Evolutionary conservation across 2,329 filamentous ascomycete species (phyloP), one percentile per base, ranked within the genome.

Genomic region (Cercospora zeina): DNA sequence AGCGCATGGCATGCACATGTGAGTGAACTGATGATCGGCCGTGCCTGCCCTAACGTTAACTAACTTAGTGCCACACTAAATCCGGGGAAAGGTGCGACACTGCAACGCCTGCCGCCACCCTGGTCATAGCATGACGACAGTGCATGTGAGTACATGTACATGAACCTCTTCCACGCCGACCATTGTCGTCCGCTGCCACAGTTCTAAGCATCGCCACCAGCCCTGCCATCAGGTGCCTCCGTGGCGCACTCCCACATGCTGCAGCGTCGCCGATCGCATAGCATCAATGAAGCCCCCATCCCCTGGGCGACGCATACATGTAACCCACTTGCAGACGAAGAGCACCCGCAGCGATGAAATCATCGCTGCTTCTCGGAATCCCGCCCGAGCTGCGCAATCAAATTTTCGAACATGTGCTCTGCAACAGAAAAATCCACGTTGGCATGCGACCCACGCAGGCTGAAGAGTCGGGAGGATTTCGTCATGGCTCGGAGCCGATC

Each of bases 381-480:
- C 66, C 66, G 1, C 53, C 61, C 2, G 64, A 68, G 33, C 39
- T 68, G 6, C 55, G 66, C 11, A 51, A 56, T 34, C 60, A 63
- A n/a, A 66, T 68, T n/a, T 66, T 61, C 39, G 61, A 62, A 30
- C 49, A 63, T 47, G 51, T 63, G 11, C 59, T 68, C 24, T 61
- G 54, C 54, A 49, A 62, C 36, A 63, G 53, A 45, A 51, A 55
- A 16, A 62, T 66, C 7, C 64, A 66, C 30, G 53, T 63, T 7
- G 51, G 61, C 13, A 59, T 63, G 16, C 54, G 64, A 13, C 61
- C 54, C 10, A 33, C 56, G 2, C 61, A 63, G 55, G 42, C 59
- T 1, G 39, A 51, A 13, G 64, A 63, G 14, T 24, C 47, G 3
- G 64, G 64, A n/a, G 61, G 58, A n/a, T 60, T 55, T 21, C 50